These are phyloP conservation scores for Anaeromyces robustus DNA, from an alignment of 192 early-diverging fungal genomes.

Conservation along the genomic window DNA sequence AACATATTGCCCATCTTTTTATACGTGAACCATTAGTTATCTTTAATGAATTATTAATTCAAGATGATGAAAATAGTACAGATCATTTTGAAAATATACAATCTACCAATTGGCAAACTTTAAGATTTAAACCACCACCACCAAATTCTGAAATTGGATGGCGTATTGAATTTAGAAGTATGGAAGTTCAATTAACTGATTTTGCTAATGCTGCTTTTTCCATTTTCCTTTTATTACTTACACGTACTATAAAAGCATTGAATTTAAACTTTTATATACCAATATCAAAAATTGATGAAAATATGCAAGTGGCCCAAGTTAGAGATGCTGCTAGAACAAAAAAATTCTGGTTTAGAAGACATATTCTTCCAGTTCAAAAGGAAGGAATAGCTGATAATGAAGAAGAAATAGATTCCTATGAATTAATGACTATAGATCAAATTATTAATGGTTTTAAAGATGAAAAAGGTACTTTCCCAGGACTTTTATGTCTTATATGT, in stretches of 20 bases:
- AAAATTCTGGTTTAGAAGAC: conserved; percentile 75
- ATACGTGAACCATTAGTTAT: conserved; percentile 96
- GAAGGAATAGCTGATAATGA: no score
- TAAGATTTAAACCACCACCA: conserved; percentile 96
- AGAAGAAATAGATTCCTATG: conserved; percentile 18
- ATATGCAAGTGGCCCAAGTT: conserved; percentile 76
- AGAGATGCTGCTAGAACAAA: conserved; percentile 66
- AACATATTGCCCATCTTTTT: conserved; percentile 88
- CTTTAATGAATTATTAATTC: conserved; percentile 73
- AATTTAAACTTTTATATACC: conserved; percentile 93
- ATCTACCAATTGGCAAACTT: conserved; percentile 99
- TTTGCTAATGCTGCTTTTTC: conserved; percentile 94
- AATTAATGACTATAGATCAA: conserved; percentile 70
- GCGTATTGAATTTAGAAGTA: conserved; percentile 94
- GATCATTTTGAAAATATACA: conserved; percentile 99
- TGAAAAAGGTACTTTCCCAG: conserved; percentile 47
- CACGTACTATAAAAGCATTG: conserved; percentile 72
- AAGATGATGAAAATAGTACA: conserved; percentile 63
- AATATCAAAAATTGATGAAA: conserved; percentile 85
- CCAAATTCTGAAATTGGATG: conserved; percentile 80
- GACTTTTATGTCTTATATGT: conserved; percentile 68
- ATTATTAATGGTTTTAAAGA: conserved; percentile 63
- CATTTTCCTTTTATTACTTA: conserved; percentile 82
- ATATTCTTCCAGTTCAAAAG: neutral
- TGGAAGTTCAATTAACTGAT: conserved; percentile 93